phyloP scores from a whole-genome alignment of 202 grass and related monocot species.

The Elaeis oleifera region DNA sequence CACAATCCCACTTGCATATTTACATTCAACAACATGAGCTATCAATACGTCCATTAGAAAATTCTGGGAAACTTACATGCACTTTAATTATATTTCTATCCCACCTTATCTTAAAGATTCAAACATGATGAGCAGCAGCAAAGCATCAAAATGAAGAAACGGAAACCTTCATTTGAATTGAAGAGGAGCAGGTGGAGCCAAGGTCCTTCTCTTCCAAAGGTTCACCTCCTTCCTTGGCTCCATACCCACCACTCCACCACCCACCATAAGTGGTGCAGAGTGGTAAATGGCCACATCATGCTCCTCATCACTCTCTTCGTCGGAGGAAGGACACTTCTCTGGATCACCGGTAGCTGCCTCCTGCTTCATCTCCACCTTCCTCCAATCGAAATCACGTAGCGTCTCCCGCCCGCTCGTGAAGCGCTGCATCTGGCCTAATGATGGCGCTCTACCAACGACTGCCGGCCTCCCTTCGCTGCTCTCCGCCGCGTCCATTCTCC shows the following conservation, averaged over 20 bases:
- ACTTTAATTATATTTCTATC: no score
- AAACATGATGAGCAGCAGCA: no score
- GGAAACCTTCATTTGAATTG: slow-evolving; percentile 22
- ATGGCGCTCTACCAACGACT: not conserved
- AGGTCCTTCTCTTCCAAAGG: slow-evolving; percentile 80
- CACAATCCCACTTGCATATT: no score
- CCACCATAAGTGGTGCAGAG: slow-evolving; percentile 66
- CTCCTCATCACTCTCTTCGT: slow-evolving; percentile 15
- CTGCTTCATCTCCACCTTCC: slow-evolving; percentile 17
- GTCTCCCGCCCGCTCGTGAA: slow-evolving; percentile 65
- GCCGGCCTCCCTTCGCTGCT: not conserved
- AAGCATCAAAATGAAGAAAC: no score
- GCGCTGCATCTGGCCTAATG: slow-evolving; percentile 72
- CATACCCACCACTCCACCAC: slow-evolving; percentile 27
- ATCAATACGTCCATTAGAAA: no score
- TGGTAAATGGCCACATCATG: slow-evolving; percentile 43
- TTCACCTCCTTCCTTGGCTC: slow-evolving; percentile 94
- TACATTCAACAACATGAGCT: no score
- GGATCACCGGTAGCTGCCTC: not conserved
- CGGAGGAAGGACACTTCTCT: not conserved
- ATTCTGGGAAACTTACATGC: no score
- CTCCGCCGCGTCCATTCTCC: not conserved
- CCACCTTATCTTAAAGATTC: no score
- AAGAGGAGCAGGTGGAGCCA: slow-evolving; percentile 41
- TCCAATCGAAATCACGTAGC: slow-evolving; percentile 77